Evolutionary conservation across 2,329 filamentous ascomycete genomes (phyloP).

Genomic region (Penicillium olsonii): DNA sequence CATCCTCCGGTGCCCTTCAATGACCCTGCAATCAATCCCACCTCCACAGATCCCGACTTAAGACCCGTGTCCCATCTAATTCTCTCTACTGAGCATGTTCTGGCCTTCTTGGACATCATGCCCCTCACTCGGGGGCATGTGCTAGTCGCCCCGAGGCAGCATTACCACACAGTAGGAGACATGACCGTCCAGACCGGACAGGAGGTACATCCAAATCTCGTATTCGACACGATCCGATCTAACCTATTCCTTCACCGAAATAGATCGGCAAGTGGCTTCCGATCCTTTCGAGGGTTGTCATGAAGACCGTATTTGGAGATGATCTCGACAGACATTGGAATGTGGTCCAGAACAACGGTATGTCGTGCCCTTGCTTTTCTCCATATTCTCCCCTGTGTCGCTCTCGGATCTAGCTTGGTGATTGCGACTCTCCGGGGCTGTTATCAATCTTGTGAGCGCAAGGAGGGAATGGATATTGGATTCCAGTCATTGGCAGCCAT

Average conservation of each 20-base stretch:
- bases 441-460: too few relatives aligned
- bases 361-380: constrained; percentile 5
- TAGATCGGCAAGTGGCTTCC: constrained; percentile 51
- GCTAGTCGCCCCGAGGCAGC: constrained; percentile 74
- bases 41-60: constrained; percentile 10
- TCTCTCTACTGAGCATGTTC: constrained; percentile 72
- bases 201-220: constrained; percentile 54
- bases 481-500: too few relatives aligned
- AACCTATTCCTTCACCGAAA: too few relatives aligned
- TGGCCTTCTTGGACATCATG: constrained; percentile 93
- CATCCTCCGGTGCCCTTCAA: constrained; percentile 45
- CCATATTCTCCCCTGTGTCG: constrained; percentile 1
- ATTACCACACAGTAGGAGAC: constrained; percentile 77
- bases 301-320: constrained; percentile 63
- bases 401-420: too few relatives aligned
- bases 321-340: constrained; percentile 74
- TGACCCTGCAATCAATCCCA: constrained; percentile 27
- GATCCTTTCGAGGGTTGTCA: constrained; percentile 67
- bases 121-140: constrained; percentile 83
- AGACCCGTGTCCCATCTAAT: constrained; percentile 56
- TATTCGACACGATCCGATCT: not conserved
- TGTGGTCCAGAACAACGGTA: constrained; percentile 90
- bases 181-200: constrained; percentile 63
- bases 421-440: too few relatives aligned
- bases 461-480: not conserved